phyloP scores from a whole-genome alignment of 2,329 filamentous ascomycete genomes.

The Neonectria coccinea region DNA sequence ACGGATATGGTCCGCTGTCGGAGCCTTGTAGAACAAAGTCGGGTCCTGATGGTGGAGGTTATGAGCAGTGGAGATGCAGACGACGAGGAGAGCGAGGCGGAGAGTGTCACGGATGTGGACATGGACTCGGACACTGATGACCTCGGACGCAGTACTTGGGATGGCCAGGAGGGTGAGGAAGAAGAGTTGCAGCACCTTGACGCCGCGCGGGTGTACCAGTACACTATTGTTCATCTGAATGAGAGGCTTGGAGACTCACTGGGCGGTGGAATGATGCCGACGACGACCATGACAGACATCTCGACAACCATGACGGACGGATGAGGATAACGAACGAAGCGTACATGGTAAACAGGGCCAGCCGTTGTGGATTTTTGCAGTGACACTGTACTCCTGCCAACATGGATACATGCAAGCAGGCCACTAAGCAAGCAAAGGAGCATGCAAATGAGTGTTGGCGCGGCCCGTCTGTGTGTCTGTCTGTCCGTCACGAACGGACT shows the following conservation, averaged over 20 bases:
- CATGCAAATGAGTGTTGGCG: neutral
- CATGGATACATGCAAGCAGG: neutral
- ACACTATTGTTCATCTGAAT: conserved; percentile 80
- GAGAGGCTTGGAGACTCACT: conserved; percentile 64
- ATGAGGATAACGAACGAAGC: conserved; percentile 1
- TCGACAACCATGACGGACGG: conserved; percentile 11
- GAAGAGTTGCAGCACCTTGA: conserved; percentile 72
- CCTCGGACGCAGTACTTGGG: conserved; percentile 41
- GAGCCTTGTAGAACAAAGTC: conserved; percentile 81
- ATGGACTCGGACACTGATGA: conserved; percentile 48
- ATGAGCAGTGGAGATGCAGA: conserved; percentile 65
- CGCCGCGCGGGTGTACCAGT: conserved; percentile 81
- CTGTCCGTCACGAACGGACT: neutral
- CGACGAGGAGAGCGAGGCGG: conserved; percentile 48
- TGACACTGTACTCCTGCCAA: neutral
- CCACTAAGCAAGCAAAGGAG: neutral
- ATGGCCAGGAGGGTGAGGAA: conserved; percentile 56
- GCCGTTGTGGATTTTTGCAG: neutral
- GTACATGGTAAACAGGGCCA: neutral
- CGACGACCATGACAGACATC: conserved; percentile 4
- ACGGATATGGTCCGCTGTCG: conserved; percentile 91
- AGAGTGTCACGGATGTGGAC: conserved; percentile 49
- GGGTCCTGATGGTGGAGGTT: conserved; percentile 76
- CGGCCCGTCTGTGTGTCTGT: neutral
- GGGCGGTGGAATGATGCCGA: conserved; percentile 6